Percentiles rank a stretch among this genome's conserved stretches.
Conservation (phyloP, 2,329 filamentous ascomycete genomes). For the Proliferodiscus dingleyae region DNA sequence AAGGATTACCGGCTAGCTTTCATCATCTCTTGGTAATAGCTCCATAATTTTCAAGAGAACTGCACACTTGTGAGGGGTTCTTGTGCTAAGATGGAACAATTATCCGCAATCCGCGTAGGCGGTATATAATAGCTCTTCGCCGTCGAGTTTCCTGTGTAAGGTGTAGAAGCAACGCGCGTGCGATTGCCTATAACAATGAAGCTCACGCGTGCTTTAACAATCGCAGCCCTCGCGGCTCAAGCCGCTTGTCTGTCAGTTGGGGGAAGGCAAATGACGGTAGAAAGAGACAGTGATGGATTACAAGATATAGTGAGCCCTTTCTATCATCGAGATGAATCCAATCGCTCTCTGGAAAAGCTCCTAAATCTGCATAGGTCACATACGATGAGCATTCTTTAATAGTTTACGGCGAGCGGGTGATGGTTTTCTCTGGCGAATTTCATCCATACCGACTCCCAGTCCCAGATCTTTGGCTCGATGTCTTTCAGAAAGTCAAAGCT, state of each 20-base stretch:
- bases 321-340: background rate
- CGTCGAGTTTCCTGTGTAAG: background rate
- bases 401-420: conserved; percentile 56
- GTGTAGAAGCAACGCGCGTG: background rate
- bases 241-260: conserved; percentile 43
- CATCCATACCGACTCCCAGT: conserved; percentile 60
- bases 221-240: conserved; percentile 39
- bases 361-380: conserved; percentile 39
- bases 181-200: conserved; percentile 31
- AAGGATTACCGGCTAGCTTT: conserved; percentile 7
- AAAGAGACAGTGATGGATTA: conserved; percentile 45
- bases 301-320: conserved; percentile 48
- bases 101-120: background rate
- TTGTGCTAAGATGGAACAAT: background rate
- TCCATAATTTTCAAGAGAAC: background rate
- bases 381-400: conserved; percentile 62
- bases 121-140: conserved; percentile 5
- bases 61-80: background rate
- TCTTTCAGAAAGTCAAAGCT: conserved; percentile 80
- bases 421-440: conserved; percentile 60
- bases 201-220: conserved; percentile 30
- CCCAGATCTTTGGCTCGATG: conserved; percentile 59
- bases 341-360: background rate
- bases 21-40: background rate
- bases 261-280: conserved; percentile 44